A percentile compares a stretch with the other conserved stretches of the same genome.
These are phyloP conservation scores for Colletotrichum truncatum DNA, from an alignment of 2,329 filamentous ascomycete genomes.

Conservation along the genomic window DNA sequence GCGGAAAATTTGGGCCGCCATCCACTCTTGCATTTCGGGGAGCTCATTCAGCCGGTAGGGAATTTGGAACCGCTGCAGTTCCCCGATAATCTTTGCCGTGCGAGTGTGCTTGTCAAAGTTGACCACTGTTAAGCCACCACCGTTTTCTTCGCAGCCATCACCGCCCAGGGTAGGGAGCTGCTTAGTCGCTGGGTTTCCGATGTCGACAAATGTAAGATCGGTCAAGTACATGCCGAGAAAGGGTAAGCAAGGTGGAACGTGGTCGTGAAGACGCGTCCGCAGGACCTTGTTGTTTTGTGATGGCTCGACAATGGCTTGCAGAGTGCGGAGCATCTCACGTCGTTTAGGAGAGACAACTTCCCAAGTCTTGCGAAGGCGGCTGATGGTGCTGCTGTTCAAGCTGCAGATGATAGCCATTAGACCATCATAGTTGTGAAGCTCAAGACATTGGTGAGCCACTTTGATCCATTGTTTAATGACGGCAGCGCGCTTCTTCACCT, in stretches of 20 bases:
- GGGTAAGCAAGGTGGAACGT: constrained; percentile 90
- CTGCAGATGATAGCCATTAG: constrained; percentile 98
- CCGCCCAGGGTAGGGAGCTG: constrained; percentile 66
- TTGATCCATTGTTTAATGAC: constrained; percentile 99
- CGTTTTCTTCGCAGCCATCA: constrained; percentile 64
- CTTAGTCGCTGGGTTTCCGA: constrained; percentile 88
- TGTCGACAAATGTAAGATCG: constrained; percentile 94
- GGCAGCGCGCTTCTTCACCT: constrained; percentile 88
- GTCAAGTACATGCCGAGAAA: constrained; percentile 98
- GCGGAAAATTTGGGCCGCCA: constrained; percentile 81
- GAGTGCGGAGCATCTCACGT: constrained; percentile 78
- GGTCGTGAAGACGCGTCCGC: constrained; percentile 82
- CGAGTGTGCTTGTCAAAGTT: constrained; percentile 98
- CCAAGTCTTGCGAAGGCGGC: constrained; percentile 90
- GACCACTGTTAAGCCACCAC: constrained; percentile 79
- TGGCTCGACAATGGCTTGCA: constrained; percentile 88
- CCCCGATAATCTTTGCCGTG: constrained; percentile 94
- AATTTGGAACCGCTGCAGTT: constrained; percentile 95
- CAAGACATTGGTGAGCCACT: constrained; percentile 84
- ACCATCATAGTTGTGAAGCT: constrained; percentile 94
- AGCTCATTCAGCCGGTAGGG: constrained; percentile 86
- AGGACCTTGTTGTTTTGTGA: constrained; percentile 91
- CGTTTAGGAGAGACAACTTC: constrained; percentile 86
- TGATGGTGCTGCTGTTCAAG: constrained; percentile 90
- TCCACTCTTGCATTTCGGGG: constrained; percentile 92